Evolutionary conservation across 1,284 basidiomycete genomes (phyloP).

Genomic region (Rhodofomes roseus): DNA sequence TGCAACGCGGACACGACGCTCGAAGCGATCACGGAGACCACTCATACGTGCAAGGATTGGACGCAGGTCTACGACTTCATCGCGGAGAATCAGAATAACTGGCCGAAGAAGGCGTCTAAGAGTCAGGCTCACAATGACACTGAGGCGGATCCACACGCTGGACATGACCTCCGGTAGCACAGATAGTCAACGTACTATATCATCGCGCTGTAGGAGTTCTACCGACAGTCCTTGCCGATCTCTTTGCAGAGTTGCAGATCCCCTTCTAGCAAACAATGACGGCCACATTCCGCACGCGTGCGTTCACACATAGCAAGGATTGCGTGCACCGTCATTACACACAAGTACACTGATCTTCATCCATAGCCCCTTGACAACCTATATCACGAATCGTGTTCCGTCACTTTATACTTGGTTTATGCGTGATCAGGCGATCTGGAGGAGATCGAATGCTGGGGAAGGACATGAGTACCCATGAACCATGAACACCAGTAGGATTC

Average conservation of each 20-base stretch:
- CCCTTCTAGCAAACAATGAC: too few relatives aligned
- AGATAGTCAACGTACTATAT: background rate
- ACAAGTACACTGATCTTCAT: too few relatives aligned
- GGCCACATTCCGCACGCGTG: too few relatives aligned
- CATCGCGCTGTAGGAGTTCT: too few relatives aligned
- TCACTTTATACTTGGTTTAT: too few relatives aligned
- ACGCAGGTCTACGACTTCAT: constrained; percentile 5
- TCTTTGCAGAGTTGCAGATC: too few relatives aligned
- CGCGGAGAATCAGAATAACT: background rate
- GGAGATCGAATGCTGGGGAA: constrained; percentile 1
- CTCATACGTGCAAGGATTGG: constrained; percentile 6
- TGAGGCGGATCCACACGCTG: background rate
- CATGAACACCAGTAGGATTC: background rate
- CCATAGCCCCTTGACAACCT: too few relatives aligned
- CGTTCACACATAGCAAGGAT: too few relatives aligned
- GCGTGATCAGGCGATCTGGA: background rate
- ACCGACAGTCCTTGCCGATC: too few relatives aligned
- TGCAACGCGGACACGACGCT: constrained; percentile 35
- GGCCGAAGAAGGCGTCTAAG: background rate
- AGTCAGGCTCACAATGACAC: background rate
- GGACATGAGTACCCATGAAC: background rate
- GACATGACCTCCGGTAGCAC: background rate
- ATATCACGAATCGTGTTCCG: too few relatives aligned
- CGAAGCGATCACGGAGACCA: constrained; percentile 25
- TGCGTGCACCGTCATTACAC: background rate